Evolutionary conservation across 768 basidiomycete genomes (phyloP), one percentile per base, ranked within the genome.

Genomic region (Leccinum uliginosum): DNA sequence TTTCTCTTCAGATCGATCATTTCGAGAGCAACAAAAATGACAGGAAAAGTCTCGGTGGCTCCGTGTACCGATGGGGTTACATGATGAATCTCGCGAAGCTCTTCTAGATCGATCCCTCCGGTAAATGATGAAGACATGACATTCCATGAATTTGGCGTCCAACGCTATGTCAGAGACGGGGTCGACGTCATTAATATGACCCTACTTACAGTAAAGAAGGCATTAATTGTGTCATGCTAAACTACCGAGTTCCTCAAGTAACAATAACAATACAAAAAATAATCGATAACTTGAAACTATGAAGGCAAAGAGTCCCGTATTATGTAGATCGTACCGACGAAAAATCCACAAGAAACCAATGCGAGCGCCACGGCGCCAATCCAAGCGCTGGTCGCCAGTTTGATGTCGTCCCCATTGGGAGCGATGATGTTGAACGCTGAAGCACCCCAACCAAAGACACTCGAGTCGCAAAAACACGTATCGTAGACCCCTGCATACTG

Each of bases 341-440:
- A 75, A 27, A 66, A 23, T 0, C 49, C 11, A 3, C 68, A 70
- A 54, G 53, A 63, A 1, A 51, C 50, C 32, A 65, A 57, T 3
- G 71, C 68, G 3, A 78, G 62, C 9, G 55, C 60, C 0, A 75
- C 67, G 1, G 70, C 77, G 0, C 75, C 74, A 46, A 72, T 67
- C 76, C 78, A 78, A 12, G 73, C 72, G 0, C n/a, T 34, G 38
- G 54, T 67, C 61, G 72, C 71, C 44, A 54, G 30, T 7, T 38
- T 24, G 8, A 74, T 23, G 43, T 75, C 75, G 5, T 47, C 53
- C 1, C 6, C 0, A 3, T 1, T 3, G 1, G 52, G 21, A 2
- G 17, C 3, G 2, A 78, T 67, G 15, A 78, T 67, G 12, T 67
- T 48, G 50, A 68, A 78, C 3, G 74, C 73, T 0, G 27, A 34